phyloP scores from a whole-genome alignment of 2,329 filamentous ascomycete genomes.

The Colletotrichum sp. region DNA sequence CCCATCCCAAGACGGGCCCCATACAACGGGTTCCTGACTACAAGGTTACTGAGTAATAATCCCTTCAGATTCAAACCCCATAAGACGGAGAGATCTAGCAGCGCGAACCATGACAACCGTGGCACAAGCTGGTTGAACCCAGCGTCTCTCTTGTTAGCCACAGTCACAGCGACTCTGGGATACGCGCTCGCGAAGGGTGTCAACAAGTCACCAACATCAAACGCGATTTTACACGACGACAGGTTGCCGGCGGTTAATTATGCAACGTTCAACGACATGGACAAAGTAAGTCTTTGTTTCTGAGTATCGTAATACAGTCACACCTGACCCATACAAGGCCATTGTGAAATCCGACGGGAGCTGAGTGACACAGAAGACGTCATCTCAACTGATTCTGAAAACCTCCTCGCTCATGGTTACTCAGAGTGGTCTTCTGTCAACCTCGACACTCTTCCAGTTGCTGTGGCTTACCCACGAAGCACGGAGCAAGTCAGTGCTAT shows the following conservation, averaged over 20 bases:
- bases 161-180: not conserved
- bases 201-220: not conserved
- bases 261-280: not conserved
- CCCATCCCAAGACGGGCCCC: not conserved
- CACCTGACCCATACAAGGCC: slow-evolving; percentile 44
- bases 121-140: not conserved
- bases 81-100: not conserved
- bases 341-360: slow-evolving; percentile 55
- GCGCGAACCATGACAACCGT: not conserved
- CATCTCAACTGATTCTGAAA: not conserved
- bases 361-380: slow-evolving; percentile 32
- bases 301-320: not conserved
- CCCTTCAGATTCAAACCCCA: not conserved
- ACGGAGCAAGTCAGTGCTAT: not conserved
- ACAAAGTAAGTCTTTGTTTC: not conserved
- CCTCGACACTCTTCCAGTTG: not conserved
- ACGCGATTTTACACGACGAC: not conserved
- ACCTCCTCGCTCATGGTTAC: not conserved
- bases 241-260: not conserved
- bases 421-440: not conserved
- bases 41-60: not conserved
- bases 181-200: not conserved
- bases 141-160: not conserved
- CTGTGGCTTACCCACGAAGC: not conserved
- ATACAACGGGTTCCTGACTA: not conserved